These are phyloP conservation scores for Peronosclerospora sorghi DNA, from an alignment of 352 stramenopile species.

Conservation along the genomic window DNA sequence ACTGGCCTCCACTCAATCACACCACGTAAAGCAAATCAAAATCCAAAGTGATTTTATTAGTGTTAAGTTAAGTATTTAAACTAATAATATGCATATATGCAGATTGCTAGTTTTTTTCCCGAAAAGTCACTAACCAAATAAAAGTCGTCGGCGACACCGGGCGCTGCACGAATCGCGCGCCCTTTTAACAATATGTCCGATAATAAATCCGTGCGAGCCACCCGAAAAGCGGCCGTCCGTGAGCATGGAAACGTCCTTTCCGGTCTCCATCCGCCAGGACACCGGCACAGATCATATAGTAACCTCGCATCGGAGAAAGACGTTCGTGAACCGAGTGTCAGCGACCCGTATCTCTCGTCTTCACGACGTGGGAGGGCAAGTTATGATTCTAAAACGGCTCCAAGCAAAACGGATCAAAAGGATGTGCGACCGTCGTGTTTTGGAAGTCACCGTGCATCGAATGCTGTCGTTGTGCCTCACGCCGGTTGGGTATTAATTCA, in stretches of 20 bases:
- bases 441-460: conserved; percentile 42
- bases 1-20: too few relatives aligned
- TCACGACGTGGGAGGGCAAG: conserved; percentile 13
- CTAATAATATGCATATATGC: too few relatives aligned
- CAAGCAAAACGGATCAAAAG: conserved; percentile 14
- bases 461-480: conserved; percentile 42
- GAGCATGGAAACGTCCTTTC: conserved; percentile 95
- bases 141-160: too few relatives aligned
- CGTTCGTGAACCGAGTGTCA: conserved; percentile 18
- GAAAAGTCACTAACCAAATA: too few relatives aligned
- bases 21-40: too few relatives aligned
- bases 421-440: conserved; percentile 42
- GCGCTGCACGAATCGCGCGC: too few relatives aligned
- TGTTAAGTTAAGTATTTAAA: too few relatives aligned
- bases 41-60: too few relatives aligned
- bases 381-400: conserved; percentile 19
- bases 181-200: too few relatives aligned
- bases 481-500: conserved; percentile 63
- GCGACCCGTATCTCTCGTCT: conserved; percentile 25
- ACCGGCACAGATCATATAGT: conserved; percentile 43
- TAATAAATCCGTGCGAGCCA: conserved; percentile 96
- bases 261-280: conserved; percentile 19
- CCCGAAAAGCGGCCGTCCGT: conserved; percentile 97
- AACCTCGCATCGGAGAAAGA: conserved; percentile 27
- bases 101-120: too few relatives aligned